Base-by-base conservation (phyloP, 2,329 filamentous ascomycete species). In the Drechslerella dactyloides region DNA sequence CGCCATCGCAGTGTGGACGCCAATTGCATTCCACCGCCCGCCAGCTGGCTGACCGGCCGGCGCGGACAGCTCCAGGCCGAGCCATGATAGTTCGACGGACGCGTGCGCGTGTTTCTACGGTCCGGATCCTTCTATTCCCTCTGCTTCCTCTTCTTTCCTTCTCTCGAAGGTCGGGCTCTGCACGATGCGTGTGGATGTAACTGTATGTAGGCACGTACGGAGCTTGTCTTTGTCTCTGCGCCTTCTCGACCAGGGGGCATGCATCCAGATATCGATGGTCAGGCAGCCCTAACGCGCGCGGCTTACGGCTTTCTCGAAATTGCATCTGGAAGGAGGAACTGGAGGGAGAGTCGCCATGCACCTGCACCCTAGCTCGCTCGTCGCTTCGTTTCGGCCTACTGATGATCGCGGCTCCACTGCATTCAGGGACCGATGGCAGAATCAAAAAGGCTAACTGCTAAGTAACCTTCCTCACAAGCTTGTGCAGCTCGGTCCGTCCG, bases 251-350 rank as follows among this genome's bases (percentile, higher is more conserved):
- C 15, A 48, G 44, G 44, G 23, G 50, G 2, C 10, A 10, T 13
- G 42, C 42, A 46, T n/a, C 3, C 15, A 46, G 4, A 46, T 46
- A 46, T 5, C 42, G 15, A 23, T n/a, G 17, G 2, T 15, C 2
- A 13, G 24, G 30, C 23, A 53, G 46, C 40, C 40, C 21, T 48
- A 48, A 48, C 44, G 44, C 44, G 7, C 40, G n/a, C 15, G 15
- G 27, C 8, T 33, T 33, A 33, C 11, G n/a, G 44, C 19, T 48
- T 63, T 64, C 60, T 65, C 68, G 60, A 72, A 72, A 72, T 72
- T 72, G 44, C 60, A 60, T 55, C 60, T 72, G 60, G 56, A 72
- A 72, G 60, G 60, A 61, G 68, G 37, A 60, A 55, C 24, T 58
- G 40, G 50, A 17, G 27, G 46, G 57, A 63, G 65, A 57, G 42